Base-by-base conservation (phyloP, 805 yeast genomes). In the Nakazawaea siamensis region DNA sequence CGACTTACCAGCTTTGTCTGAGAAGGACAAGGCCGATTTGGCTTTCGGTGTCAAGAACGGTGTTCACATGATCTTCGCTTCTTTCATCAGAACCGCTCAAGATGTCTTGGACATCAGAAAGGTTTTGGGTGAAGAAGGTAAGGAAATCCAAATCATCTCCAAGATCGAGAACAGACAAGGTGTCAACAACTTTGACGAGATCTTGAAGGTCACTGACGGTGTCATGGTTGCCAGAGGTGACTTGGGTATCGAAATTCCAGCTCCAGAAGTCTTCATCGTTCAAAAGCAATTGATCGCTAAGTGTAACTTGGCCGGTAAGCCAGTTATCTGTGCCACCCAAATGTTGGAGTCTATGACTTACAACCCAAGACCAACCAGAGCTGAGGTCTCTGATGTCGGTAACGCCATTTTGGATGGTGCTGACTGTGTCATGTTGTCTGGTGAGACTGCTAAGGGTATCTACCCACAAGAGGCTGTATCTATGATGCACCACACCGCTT, bases 171-270 rank as follows among this genome's bases (percentile, higher is more conserved):
- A 87, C 75, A 97, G 90, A 72, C 98, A 92, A 70, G 98, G 98
- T 76, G 97, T 92, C 55, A 88, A 92, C 83, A 92, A 92, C 80
- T 92, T 92, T 60, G 98, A 92, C 65, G 97, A 85, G 45, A 92
- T 92, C 58, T 78, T 92, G 60, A 62, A 62, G 54, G 95, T 79
- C 64, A 92, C 98, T 45, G 98, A 92, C 62, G 98, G 97, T 73
- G 96, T 92, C 58, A 92, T 92, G 98, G 97, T 92, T 62, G 98
- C 98, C 56, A 82, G 98, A 70, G 98, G 98, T 75, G 98, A 92
- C 66, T 76, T 92, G 55, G 98, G 98, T 76, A 92, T 92, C 57
- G 98, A 92, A 73, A 92, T 92, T 57, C 97, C 97, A 49, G 97
- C 98, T 48, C 90, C 97, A 47, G 94, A 88, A 71, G 98, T 92